Base-by-base conservation (phyloP, 306 rosid species). In the Cicer yamashitae region DNA sequence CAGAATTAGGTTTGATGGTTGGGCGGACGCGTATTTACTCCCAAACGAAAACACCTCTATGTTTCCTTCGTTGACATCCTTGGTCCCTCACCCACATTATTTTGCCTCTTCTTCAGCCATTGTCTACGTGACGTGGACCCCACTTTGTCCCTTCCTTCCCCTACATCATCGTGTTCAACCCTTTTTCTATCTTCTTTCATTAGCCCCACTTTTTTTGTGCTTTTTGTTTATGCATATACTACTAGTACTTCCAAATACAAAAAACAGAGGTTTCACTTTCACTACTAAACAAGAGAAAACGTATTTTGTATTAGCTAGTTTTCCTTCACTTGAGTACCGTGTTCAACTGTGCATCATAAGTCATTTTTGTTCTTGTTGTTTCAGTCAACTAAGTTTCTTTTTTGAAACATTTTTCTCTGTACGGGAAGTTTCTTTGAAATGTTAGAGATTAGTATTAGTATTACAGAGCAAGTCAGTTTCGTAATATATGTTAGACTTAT, bases 21-120 rank as follows among this genome's bases (percentile, higher is more conserved):
- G 86, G 88, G 5, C 41, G 1, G 2, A 79, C 88, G 88, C 86
- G 84, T 76, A 79, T 71, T 52, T 22, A 79, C 45, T 66, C 79
- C 79, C 70, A 81, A 82, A 80, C 47, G 61, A 74, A 74, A 85
- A 79, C 51, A 75, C 79, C 74, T 8, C 71, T 51, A 15, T 75
- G 78, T 73, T 76, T 79, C 81, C 86, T 75, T 50, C 60, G 64
- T 78, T 82, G 82, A 85, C 88, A 67, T 85, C 57, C 20, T 15
- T 50, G 74, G 74, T 44, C 73, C 82, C 79, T 22, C 73, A 18
- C 79, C 79, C 88, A 82, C 88, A 79, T 78, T 75, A 74, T 10
- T 30, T 57, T 82, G 80, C 82, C 83, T 56, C 80, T 51, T 70
- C 53, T 82, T 78, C 61, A 18, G 86, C 84, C 86, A 38, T 15